Percentiles rank a stretch among this genome's conserved stretches.
phyloP scores from a whole-genome alignment of 139 green algal species.

The Chlamydomonas asymmetrica region DNA sequence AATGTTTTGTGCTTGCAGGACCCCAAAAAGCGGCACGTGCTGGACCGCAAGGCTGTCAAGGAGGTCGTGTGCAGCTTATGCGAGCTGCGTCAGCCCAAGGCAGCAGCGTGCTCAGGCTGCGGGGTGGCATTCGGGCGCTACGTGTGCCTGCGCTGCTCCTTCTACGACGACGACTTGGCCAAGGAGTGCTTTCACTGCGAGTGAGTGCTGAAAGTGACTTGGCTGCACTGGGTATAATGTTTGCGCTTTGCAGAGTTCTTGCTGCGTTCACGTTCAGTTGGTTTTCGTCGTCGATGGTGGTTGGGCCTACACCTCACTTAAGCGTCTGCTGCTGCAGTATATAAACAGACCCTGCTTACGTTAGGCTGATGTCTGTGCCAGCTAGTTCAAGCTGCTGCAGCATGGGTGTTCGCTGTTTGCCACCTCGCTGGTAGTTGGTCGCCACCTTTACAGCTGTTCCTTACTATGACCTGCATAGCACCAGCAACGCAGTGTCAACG shows the following conservation, averaged over 20 bases:
- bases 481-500: too few relatives aligned
- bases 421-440: too few relatives aligned
- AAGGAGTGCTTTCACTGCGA: slow-evolving; percentile 91
- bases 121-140: slow-evolving; percentile 73
- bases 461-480: too few relatives aligned
- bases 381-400: too few relatives aligned
- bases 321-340: too few relatives aligned
- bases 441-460: too few relatives aligned
- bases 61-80: slow-evolving; percentile 83
- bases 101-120: slow-evolving; percentile 67
- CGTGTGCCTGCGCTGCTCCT: slow-evolving; percentile 64
- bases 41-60: slow-evolving; percentile 76
- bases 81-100: slow-evolving; percentile 64
- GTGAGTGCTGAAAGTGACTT: slow-evolving; percentile 70
- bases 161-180: slow-evolving; percentile 81
- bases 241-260: too few relatives aligned
- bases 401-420: not conserved
- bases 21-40: slow-evolving; percentile 66
- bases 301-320: not conserved
- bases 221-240: too few relatives aligned
- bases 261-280: slow-evolving; percentile 51
- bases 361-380: too few relatives aligned
- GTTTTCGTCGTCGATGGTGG: not conserved
- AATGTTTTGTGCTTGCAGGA: slow-evolving; percentile 52
- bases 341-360: too few relatives aligned